A percentile compares a stretch with the other conserved stretches of the same genome.
phyloP scores from a whole-genome alignment of 257 asterid genomes.

The Nicotiana benthamiana region DNA sequence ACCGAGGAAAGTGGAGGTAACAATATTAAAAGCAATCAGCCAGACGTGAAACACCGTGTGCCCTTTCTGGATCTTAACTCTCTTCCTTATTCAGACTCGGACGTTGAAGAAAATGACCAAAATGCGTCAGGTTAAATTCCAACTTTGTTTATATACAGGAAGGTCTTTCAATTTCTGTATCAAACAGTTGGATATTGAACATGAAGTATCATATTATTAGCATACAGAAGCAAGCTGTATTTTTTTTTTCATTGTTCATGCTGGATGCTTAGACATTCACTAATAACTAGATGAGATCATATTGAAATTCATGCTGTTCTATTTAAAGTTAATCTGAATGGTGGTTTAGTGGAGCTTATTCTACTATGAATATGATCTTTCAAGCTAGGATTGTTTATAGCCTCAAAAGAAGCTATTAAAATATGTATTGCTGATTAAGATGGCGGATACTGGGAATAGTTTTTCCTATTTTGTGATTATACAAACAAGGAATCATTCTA shows the following conservation, averaged over 20 bases:
- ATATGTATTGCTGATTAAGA: neutral
- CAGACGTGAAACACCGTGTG: neutral
- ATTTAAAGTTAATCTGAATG: neutral
- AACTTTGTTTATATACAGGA: neutral
- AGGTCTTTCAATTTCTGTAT: neutral
- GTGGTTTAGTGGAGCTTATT: neutral
- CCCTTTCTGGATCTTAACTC: conserved; percentile 24
- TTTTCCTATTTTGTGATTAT: neutral
- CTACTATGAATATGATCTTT: neutral
- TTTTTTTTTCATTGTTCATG: neutral
- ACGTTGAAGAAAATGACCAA: conserved; percentile 16
- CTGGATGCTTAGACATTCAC: neutral
- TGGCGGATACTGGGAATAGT: neutral
- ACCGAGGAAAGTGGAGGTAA: neutral
- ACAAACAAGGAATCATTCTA: neutral
- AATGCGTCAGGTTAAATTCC: conserved; percentile 17
- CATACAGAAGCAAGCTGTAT: neutral
- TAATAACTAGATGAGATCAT: neutral
- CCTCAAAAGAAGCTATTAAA: neutral
- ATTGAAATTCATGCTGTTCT: neutral
- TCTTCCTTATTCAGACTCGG: conserved; percentile 16
- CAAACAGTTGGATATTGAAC: neutral
- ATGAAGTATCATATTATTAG: neutral
- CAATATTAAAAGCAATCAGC: neutral
- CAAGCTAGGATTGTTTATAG: neutral